phyloP scores from a whole-genome alignment of 2,329 filamentous ascomycete genomes.

The Fusarium sp. region DNA sequence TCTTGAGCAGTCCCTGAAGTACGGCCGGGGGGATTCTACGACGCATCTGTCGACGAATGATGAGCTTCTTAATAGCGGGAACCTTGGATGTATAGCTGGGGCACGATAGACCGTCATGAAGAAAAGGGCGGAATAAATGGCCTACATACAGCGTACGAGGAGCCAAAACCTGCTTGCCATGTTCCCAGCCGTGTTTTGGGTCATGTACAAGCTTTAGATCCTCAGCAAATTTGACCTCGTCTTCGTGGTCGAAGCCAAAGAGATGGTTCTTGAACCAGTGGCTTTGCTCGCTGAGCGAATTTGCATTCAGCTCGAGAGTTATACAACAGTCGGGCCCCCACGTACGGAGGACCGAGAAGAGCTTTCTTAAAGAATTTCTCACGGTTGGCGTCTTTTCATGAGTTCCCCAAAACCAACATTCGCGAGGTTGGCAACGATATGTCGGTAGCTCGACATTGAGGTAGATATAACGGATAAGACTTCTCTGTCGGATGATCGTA shows the following conservation, averaged over 20 bases:
- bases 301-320: background rate
- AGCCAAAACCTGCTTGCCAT: background rate
- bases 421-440: background rate
- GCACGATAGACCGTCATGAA: fast-evolving
- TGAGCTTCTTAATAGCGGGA: background rate
- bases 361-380: background rate
- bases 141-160: background rate
- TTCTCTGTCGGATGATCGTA: background rate
- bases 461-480: background rate
- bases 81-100: background rate
- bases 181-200: background rate
- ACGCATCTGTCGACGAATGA: constrained; percentile 8
- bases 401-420: too few species aligned
- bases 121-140: background rate
- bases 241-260: background rate
- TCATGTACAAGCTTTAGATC: background rate
- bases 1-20: background rate
- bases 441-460: background rate
- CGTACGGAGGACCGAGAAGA: background rate
- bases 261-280: constrained; percentile 13
- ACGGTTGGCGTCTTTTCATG: too few species aligned
- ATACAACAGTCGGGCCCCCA: background rate
- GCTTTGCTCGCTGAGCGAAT: background rate
- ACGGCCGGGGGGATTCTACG: background rate
- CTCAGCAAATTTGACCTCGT: background rate